Evolutionary conservation across 345 rosid species (phyloP).

Genomic region (Anacardium occidentale): DNA sequence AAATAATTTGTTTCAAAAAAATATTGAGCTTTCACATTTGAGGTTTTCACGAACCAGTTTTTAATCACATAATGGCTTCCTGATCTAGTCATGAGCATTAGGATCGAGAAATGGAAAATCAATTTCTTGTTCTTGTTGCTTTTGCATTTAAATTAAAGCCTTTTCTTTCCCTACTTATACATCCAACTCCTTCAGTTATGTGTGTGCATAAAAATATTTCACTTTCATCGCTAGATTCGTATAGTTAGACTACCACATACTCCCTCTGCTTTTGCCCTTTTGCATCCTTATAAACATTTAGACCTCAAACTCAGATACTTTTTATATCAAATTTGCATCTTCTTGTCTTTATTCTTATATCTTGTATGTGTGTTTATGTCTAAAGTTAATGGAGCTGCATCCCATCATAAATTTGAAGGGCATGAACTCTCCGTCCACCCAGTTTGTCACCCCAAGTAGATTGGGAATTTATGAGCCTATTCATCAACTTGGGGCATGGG

Average conservation of each 20-base stretch:
- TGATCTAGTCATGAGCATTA: not conserved
- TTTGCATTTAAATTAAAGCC: not conserved
- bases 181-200: not conserved
- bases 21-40: too few relatives aligned
- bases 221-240: not conserved
- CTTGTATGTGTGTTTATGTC: conserved; percentile 14
- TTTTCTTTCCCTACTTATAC: not conserved
- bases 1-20: too few relatives aligned
- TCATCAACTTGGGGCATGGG: too few relatives aligned
- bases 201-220: not conserved
- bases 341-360: not conserved
- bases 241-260: not conserved
- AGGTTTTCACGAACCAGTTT: conserved; percentile 6
- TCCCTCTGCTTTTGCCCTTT: not conserved
- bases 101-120: not conserved
- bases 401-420: too few relatives aligned
- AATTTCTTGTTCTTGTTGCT: not conserved
- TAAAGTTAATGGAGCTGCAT: too few relatives aligned
- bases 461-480: too few relatives aligned
- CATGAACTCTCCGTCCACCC: too few relatives aligned
- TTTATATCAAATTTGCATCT: not conserved
- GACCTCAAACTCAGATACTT: conserved; percentile 10
- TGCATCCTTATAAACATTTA: not conserved
- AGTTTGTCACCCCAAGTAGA: too few relatives aligned
- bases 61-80: not conserved